Evolutionary conservation across 495 filamentous ascomycete species (phyloP).

Genomic region (Penicillium antarcticum): DNA sequence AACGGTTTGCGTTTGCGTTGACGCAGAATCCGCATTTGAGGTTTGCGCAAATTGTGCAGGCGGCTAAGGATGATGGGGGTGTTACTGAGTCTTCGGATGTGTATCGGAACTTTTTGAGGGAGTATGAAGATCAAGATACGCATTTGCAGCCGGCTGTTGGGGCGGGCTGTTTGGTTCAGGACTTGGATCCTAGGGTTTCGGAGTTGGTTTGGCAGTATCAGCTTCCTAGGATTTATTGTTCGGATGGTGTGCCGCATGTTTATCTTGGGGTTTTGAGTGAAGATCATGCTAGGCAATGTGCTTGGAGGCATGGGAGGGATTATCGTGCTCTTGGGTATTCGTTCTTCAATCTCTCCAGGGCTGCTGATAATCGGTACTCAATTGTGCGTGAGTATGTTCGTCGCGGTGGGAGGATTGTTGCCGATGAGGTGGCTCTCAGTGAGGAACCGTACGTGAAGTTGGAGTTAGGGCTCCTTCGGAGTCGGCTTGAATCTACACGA

Average conservation of each 20-base stretch:
- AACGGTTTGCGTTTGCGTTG: slow-evolving; percentile 36
- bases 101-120: slow-evolving; percentile 42
- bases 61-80: slow-evolving; percentile 15
- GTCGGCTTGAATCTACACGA: slow-evolving; percentile 18
- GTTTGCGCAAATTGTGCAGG: slow-evolving; percentile 31
- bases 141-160: background rate
- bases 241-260: slow-evolving; percentile 31
- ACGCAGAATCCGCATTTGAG: slow-evolving; percentile 16
- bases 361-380: slow-evolving; percentile 9
- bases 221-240: slow-evolving; percentile 9
- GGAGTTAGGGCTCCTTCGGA: slow-evolving; percentile 11
- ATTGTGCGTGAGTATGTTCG: slow-evolving; percentile 47
- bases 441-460: slow-evolving; percentile 12
- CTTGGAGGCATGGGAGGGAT: slow-evolving; percentile 57
- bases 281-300: slow-evolving; percentile 54
- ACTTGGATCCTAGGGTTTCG: slow-evolving; percentile 34
- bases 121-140: slow-evolving; percentile 32
- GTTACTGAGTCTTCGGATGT: slow-evolving; percentile 8
- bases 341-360: slow-evolving; percentile 41
- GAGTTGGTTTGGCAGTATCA: slow-evolving; percentile 36
- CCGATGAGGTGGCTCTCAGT: slow-evolving; percentile 23
- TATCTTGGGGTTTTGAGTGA: slow-evolving; percentile 61
- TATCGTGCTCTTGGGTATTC: slow-evolving; percentile 59
- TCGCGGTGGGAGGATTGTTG: slow-evolving; percentile 37
- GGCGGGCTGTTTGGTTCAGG: background rate